Evolutionary conservation across 2,329 filamentous ascomycete species (phyloP).

Genomic region (Teratosphaeria gauchensis): DNA sequence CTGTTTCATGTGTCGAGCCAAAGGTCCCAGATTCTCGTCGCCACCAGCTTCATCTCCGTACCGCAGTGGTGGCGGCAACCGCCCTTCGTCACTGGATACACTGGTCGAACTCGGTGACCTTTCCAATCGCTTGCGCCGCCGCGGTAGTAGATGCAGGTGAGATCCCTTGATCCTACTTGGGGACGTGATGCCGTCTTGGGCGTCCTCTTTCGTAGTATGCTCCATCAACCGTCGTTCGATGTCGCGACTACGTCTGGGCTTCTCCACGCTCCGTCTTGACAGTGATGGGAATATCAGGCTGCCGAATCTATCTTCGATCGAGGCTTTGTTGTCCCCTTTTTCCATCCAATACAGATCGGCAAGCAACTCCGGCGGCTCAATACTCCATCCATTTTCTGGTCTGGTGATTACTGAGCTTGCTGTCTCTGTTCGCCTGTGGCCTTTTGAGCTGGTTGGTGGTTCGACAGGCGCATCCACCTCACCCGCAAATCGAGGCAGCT

Average conservation of each 20-base stretch:
- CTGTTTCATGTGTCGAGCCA: conserved; percentile 36
- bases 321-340: conserved; percentile 64
- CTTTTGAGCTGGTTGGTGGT: conserved; percentile 4
- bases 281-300: conserved; percentile 54
- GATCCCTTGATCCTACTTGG: neutral
- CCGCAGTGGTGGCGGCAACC: conserved; percentile 35
- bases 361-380: conserved; percentile 73
- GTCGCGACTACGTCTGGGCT: conserved; percentile 16
- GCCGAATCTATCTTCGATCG: conserved; percentile 73
- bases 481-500: conserved; percentile 20
- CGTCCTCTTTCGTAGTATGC: neutral
- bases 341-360: conserved; percentile 90
- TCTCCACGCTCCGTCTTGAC: conserved; percentile 13
- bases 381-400: conserved; percentile 74
- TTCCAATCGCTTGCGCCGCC: conserved; percentile 10
- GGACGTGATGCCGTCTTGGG: neutral
- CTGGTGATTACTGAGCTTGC: conserved; percentile 53
- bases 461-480: conserved; percentile 10
- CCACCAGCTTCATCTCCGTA: conserved; percentile 32
- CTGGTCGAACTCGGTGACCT: conserved; percentile 18
- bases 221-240: conserved; percentile 5
- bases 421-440: conserved; percentile 30
- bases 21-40: conserved; percentile 36
- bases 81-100: conserved; percentile 24
- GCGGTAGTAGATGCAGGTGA: neutral